These are phyloP conservation scores for Elaeis oleifera DNA, from an alignment of 202 grass and related monocot species.

Conservation along the genomic window DNA sequence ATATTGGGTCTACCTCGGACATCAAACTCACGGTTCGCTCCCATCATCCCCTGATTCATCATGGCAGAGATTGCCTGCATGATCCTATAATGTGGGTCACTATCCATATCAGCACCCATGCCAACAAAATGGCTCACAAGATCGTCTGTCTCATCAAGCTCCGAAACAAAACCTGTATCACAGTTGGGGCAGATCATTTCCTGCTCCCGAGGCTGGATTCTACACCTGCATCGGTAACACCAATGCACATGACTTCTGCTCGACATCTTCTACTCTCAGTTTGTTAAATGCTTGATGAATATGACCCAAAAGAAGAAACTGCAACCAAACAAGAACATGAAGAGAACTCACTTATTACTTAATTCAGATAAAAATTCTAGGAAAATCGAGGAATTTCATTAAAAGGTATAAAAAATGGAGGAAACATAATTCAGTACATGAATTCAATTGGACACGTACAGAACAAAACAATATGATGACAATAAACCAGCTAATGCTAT, in stretches of 20 bases:
- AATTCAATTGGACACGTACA: too few relatives aligned
- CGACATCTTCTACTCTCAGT: slow-evolving; percentile 39
- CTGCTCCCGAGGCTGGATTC: slow-evolving; percentile 45
- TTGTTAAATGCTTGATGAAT: too few relatives aligned
- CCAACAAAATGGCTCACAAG: slow-evolving; percentile 53
- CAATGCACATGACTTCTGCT: slow-evolving; percentile 46
- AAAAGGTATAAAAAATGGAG: too few relatives aligned
- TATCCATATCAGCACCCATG: slow-evolving; percentile 52
- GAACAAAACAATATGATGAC: too few relatives aligned
- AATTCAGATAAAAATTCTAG: too few relatives aligned
- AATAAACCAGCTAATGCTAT: too few relatives aligned
- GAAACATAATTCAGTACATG: too few relatives aligned
- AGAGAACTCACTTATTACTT: too few relatives aligned
- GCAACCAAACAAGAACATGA: too few relatives aligned
- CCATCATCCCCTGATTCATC: slow-evolving; percentile 59
- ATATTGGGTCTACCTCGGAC: slow-evolving; percentile 44
- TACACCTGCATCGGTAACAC: slow-evolving; percentile 76
- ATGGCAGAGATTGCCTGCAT: slow-evolving; percentile 66
- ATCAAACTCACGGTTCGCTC: slow-evolving; percentile 48
- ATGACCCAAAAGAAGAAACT: too few relatives aligned
- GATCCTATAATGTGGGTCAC: slow-evolving; percentile 52
- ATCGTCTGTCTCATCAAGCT: slow-evolving; percentile 52
- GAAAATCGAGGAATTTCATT: too few relatives aligned
- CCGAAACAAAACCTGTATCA: slow-evolving; percentile 66
- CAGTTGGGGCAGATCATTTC: slow-evolving; percentile 77